These are phyloP conservation scores for Skeletonema potamos DNA, from an alignment of 108 stramenopile species.

Conservation along the genomic window DNA sequence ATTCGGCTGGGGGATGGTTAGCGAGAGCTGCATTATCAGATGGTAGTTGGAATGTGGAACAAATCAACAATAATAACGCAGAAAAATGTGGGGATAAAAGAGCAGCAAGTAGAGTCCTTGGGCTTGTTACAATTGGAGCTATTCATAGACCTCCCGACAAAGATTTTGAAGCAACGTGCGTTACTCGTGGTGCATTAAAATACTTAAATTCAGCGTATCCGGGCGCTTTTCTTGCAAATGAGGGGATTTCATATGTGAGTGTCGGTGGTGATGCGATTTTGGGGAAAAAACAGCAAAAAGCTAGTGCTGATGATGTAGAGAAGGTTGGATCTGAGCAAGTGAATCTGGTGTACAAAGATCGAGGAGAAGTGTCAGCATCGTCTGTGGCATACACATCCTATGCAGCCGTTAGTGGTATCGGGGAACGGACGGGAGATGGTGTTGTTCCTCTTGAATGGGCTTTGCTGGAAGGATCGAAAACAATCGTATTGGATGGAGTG, in stretches of 20 bases:
- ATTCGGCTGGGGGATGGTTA: constrained; percentile 92
- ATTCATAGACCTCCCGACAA: constrained; percentile 65
- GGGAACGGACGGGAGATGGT: constrained; percentile 76
- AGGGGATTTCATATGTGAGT: constrained; percentile 74
- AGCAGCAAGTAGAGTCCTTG: constrained; percentile 48
- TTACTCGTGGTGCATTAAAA: constrained; percentile 76
- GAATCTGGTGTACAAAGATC: constrained; percentile 46
- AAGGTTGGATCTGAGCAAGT: constrained; percentile 30
- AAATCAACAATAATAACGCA: constrained; percentile 16
- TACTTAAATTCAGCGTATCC: constrained; percentile 72
- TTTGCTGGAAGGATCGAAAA: constrained; percentile 76
- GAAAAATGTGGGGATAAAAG: constrained; percentile 6
- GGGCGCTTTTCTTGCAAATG: constrained; percentile 68
- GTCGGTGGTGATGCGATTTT: constrained; percentile 75
- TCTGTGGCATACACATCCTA: constrained; percentile 78
- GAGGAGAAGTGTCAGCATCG: constrained; percentile 50
- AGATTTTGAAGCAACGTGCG: constrained; percentile 51
- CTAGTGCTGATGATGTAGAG: constrained; percentile 17
- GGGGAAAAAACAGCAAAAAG: constrained; percentile 1
- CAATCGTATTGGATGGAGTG: constrained; percentile 72
- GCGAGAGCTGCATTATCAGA: constrained; percentile 85
- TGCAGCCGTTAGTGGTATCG: constrained; percentile 79
- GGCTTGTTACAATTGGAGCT: constrained; percentile 73
- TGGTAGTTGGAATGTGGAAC: constrained; percentile 48
- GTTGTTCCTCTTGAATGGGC: constrained; percentile 79